Base-by-base conservation (phyloP, 2,329 filamentous ascomycete genomes). In the Aspergillus fumigatus region DNA sequence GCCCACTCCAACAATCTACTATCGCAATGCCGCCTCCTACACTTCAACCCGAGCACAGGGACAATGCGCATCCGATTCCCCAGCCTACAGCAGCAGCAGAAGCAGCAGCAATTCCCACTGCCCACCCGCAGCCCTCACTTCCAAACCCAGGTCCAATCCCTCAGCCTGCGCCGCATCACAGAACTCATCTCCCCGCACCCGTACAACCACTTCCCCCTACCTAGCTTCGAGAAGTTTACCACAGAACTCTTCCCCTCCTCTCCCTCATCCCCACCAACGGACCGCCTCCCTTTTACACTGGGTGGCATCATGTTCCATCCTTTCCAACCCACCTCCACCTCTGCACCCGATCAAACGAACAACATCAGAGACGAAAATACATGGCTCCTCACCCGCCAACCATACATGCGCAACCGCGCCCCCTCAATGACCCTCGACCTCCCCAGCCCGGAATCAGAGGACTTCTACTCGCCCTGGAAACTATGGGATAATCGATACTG, bases 401-500 rank as follows among this genome's bases (percentile, higher is more conserved):
- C 75, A 4, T 75, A 70, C 48, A 69, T 70, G 62, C 64, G 67
- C 8, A 58, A 64, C 26, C 57, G 64, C 11, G 55, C 63, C 3
- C 67, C 72, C 2, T 56, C 61, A 11, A 54, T 62, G 9, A 50
- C 55, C 9, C 21, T 70, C 17, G 53, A 62, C 4, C 40, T 69
- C 23, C 57, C 67, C 1, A 17, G 63, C n/a, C 49, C 27, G 7
- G 21, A n/a, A 29, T 29, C 29, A 25, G 29, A 51, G 23, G 14
- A 6, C 23, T 26, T 10, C n/a, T 53, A 55, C 27, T 56, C 59
- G 3, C 51, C 59, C 6, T 76, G 73, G 70, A 65, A 62, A 7
- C 73, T 86, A 17, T 85, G 81, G 74, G 82, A 85, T 62, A 75
- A 77, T 49, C 75, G 83, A 21, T 84, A 75, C 67, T 86, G 83